Percentiles rank a stretch among this genome's conserved stretches.
phyloP scores from a whole-genome alignment of 106 monocot species.

The Chionographis japonica region DNA sequence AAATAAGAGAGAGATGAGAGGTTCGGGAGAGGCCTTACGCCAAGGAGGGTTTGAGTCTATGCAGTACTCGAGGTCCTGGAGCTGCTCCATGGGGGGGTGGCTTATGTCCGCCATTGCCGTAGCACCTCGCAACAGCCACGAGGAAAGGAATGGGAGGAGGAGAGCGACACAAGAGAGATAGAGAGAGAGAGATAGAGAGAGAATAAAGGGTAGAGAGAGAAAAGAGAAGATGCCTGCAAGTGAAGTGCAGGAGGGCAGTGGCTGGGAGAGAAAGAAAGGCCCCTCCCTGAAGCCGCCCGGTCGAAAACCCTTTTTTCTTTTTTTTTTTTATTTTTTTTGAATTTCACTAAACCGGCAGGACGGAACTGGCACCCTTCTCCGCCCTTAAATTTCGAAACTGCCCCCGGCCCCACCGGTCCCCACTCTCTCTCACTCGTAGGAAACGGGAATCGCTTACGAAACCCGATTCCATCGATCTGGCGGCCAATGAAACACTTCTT shows the following conservation, averaged over 20 bases:
- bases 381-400: constrained; percentile 17
- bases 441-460: too few relatives aligned
- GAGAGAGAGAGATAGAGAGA: neutral
- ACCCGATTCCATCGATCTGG: too few relatives aligned
- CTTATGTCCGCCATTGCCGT: constrained; percentile 68
- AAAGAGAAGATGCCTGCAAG: neutral
- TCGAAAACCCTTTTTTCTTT: constrained; percentile 2
- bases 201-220: constrained; percentile 1
- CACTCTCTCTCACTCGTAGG: neutral
- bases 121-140: neutral
- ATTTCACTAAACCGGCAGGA: neutral
- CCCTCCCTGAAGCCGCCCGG: constrained; percentile 3
- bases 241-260: constrained; percentile 4
- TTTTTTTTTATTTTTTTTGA: constrained; percentile 11
- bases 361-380: neutral
- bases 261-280: constrained; percentile 6
- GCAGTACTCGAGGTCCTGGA: constrained; percentile 92
- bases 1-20: constrained; percentile 6
- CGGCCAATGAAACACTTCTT: too few relatives aligned
- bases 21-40: constrained; percentile 35
- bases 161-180: neutral
- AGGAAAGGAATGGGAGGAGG: constrained; percentile 2
- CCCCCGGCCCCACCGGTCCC: neutral
- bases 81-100: constrained; percentile 92
- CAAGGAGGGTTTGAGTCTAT: constrained; percentile 93